phyloP scores from a whole-genome alignment of 768 basidiomycete genomes.

The Trametes sanguinea region DNA sequence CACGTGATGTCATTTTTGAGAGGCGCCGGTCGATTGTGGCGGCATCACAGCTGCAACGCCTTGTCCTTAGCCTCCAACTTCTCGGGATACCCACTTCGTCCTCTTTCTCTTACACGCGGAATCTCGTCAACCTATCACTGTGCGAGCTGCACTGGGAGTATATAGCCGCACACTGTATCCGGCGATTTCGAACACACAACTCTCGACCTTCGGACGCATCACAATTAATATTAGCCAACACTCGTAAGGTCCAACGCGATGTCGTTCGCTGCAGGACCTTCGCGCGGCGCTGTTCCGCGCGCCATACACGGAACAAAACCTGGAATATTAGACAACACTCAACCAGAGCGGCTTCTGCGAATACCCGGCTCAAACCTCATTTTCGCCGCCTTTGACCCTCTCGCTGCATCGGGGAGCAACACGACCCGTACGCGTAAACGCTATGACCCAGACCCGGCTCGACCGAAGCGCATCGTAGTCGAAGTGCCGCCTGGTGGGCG shows the following conservation, averaged over 20 bases:
- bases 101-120: no score
- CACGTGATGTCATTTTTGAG: slow-evolving; percentile 17
- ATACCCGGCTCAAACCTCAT: slow-evolving; percentile 57
- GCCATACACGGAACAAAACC: slow-evolving; percentile 48
- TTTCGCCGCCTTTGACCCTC: slow-evolving; percentile 77
- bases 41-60: neutral
- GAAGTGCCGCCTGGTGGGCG: slow-evolving; percentile 53
- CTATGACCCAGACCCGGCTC: slow-evolving; percentile 49
- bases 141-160: no score
- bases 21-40: neutral
- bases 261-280: slow-evolving; percentile 19
- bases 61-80: neutral
- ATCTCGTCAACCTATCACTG: no score
- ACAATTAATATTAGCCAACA: neutral
- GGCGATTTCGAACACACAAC: no score
- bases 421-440: slow-evolving; percentile 42
- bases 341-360: slow-evolving; percentile 63
- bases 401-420: slow-evolving; percentile 49
- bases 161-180: no score
- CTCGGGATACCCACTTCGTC: no score
- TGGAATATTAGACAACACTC: slow-evolving; percentile 67
- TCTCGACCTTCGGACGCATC: neutral
- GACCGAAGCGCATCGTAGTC: slow-evolving; percentile 73
- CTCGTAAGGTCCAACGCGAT: neutral
- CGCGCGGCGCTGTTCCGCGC: slow-evolving; percentile 10